Base-by-base conservation (phyloP, 2,329 filamentous ascomycete species). In the Venturia asperata region DNA sequence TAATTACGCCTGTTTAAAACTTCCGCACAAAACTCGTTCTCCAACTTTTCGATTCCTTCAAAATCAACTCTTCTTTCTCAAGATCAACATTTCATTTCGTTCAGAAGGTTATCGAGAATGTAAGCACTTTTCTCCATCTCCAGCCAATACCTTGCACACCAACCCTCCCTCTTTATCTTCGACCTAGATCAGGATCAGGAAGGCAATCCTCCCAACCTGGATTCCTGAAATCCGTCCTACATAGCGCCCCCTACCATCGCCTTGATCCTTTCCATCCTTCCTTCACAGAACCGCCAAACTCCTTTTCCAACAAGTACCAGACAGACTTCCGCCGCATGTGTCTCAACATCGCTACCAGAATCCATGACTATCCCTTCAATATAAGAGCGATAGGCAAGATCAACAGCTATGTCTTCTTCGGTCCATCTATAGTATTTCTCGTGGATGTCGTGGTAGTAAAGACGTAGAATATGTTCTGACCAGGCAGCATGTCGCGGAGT, bases 401-500 rank as follows among this genome's bases (percentile, higher is more conserved):
- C 52, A 37, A 58, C 10, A 4, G 52, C 52, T 37, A 58, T 58
- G 7, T 58, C 52, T 21, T 34, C 30, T 27, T 58, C 52, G 30
- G 24, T 37, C 52, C 52, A 58, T 37, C 52, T 34, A 27, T 58
- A 58, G 30, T 58, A 58, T 37, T 58, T 58, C 9, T 58, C 52
- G 52, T 58, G 52, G 52, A 30, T 58, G 15, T 58, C 52, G 15
- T 10, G 52, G 52, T 58, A 37, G 52, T 58, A 58, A 6, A 52
- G 21, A 21, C n/a, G n/a, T 21, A 52, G 21, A 5, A 52, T 52
- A 21, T 52, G 24, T 11, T 15, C 2, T 2, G 24, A 52, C 21
- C 21, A 52, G 24, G 11, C 10, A 2, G 21, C 21, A 13, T 52
- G 11, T 17, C 27, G 52, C 17, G 27, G 52, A 13, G 52, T 58